These are phyloP conservation scores for Encephalitozoon romaleae DNA, from an alignment of 371 early-diverging fungal species.

Conservation along the genomic window DNA sequence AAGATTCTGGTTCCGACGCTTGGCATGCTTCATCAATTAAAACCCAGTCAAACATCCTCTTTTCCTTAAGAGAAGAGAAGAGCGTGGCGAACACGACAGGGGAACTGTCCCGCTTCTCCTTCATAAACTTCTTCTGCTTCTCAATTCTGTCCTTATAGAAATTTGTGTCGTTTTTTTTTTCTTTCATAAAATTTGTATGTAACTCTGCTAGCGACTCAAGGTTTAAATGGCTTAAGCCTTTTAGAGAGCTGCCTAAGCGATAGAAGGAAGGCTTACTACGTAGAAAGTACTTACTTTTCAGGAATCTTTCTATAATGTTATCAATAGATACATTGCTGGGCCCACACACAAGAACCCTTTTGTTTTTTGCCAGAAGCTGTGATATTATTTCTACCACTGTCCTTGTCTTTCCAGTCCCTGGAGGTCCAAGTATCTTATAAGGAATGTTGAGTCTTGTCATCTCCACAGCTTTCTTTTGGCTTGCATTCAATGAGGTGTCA, in stretches of 20 bases:
- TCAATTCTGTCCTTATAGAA: constrained; percentile 65
- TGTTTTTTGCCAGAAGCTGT: constrained; percentile 65
- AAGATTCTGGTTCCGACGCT: constrained; percentile 75
- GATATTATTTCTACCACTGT: constrained; percentile 75
- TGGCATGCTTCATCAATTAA: constrained; percentile 95
- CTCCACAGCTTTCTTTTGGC: constrained; percentile 41
- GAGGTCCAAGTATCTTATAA: constrained; percentile 55
- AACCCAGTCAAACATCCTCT: constrained; percentile 71
- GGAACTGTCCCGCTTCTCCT: constrained; percentile 64
- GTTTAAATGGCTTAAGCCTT: constrained; percentile 67
- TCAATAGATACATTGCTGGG: constrained; percentile 82
- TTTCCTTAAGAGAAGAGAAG: constrained; percentile 61
- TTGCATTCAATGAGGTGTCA: constrained; percentile 27
- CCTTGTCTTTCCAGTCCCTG: constrained; percentile 85
- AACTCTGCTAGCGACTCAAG: constrained; percentile 66
- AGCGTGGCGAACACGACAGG: constrained; percentile 63
- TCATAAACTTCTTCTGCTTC: constrained; percentile 67
- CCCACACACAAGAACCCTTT: constrained; percentile 75
- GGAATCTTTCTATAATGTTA: constrained; percentile 59
- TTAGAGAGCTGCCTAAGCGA: constrained; percentile 72
- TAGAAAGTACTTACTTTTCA: constrained; percentile 69
- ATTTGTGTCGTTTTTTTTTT: constrained; percentile 65
- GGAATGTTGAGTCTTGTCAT: not conserved
- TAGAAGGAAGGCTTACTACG: constrained; percentile 65
- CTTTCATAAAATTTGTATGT: constrained; percentile 65